Conservation (phyloP, 108 stramenopile species). For the Asterionellopsis glacialis region DNA sequence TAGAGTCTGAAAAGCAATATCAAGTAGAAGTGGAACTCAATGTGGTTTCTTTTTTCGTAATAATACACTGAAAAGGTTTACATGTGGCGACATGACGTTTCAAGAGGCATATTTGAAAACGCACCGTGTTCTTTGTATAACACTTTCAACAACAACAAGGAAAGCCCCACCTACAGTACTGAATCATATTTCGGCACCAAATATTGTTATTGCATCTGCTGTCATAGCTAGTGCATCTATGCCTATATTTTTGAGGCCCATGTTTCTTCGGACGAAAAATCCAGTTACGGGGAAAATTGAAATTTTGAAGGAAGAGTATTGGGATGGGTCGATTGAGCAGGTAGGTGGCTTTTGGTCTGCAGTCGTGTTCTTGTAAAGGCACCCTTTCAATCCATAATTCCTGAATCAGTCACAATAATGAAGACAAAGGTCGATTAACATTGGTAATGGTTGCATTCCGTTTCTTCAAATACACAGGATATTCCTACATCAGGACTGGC, state of each 20-base stretch:
- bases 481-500: conserved; percentile 85
- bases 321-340: conserved; percentile 81
- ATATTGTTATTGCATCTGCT: conserved; percentile 91
- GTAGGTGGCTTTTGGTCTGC: too few relatives aligned
- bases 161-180: conserved; percentile 88
- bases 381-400: too few relatives aligned
- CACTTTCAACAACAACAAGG: conserved; percentile 86
- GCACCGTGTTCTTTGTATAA: conserved; percentile 93
- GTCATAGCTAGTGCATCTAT: conserved; percentile 83
- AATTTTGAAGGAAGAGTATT: conserved; percentile 23
- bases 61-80: conserved; percentile 33
- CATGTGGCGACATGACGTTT: conserved; percentile 87
- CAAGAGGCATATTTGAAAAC: conserved; percentile 95
- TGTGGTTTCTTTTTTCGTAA: conserved; percentile 23
- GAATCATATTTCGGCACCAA: conserved; percentile 93
- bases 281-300: neutral
- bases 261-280: conserved; percentile 40
- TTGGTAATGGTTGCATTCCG: too few relatives aligned
- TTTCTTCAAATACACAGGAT: conserved; percentile 31
- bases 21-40: neutral
- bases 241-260: conserved; percentile 88
- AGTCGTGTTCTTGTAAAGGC: too few relatives aligned
- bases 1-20: neutral
- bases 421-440: too few relatives aligned
- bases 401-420: too few relatives aligned